phyloP scores from a whole-genome alignment of 208 protist species.

The Tritrichomonas foetus region DNA sequence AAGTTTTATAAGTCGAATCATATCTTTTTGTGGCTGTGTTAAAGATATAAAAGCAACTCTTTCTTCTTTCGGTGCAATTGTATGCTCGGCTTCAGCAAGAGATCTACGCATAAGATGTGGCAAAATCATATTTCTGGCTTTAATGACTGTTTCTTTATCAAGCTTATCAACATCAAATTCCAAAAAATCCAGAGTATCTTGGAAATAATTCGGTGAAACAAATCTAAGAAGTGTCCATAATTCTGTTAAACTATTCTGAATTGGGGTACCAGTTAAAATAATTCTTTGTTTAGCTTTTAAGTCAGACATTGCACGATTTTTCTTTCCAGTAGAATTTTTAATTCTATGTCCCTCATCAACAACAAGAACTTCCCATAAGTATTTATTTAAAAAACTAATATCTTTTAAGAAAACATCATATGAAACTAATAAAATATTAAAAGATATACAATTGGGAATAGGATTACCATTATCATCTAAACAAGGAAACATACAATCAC shows the following conservation, averaged over 20 bases:
- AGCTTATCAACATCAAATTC: background rate
- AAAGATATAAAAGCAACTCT: conserved; percentile 48
- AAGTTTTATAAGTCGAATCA: conserved; percentile 23
- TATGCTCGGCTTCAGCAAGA: conserved; percentile 35
- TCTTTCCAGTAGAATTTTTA: conserved; percentile 61
- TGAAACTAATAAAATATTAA: conserved; percentile 7
- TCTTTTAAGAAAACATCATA: conserved; percentile 23
- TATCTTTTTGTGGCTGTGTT: conserved; percentile 42
- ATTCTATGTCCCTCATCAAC: conserved; percentile 69
- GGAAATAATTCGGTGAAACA: conserved; percentile 75
- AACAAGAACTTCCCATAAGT: conserved; percentile 63
- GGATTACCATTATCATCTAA: conserved; percentile 7
- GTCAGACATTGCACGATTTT: conserved; percentile 52
- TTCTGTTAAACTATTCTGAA: conserved; percentile 95
- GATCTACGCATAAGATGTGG: background rate
- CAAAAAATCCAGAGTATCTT: conserved; percentile 49
- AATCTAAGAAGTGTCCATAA: conserved; percentile 95
- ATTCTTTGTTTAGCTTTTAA: conserved; percentile 58
- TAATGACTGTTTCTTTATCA: no score
- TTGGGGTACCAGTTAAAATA: conserved; percentile 87
- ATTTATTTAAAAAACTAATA: conserved; percentile 43
- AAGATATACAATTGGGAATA: background rate
- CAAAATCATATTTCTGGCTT: background rate
- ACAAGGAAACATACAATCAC: background rate
- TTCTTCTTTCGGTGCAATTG: conserved; percentile 50